Base-by-base conservation (phyloP, 345 rosid species). In the Melaleuca quinquenervia region DNA sequence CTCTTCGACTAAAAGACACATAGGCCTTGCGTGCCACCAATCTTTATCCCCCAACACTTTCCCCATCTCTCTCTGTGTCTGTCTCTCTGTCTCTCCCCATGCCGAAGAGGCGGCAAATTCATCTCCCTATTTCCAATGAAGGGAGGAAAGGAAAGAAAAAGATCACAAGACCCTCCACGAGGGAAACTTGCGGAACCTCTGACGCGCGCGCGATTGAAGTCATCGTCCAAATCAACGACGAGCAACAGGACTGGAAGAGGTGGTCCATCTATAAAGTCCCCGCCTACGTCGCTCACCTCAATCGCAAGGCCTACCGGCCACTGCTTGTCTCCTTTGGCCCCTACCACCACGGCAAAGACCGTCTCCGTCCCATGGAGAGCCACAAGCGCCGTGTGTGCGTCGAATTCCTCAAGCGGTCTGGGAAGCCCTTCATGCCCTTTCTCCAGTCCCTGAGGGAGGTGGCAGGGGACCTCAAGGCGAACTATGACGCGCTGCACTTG, bases 191-290 rank as follows among this genome's bases (percentile, higher is more conserved):
- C 13, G 74, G 74, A 60, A 27, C 36, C 41, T 27, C 41, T 41
- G 41, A 4, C 41, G 41, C 44, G 18, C 7, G 7, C 11, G 44
- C 29, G 76, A 29, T 22, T 22, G 29, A 64, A 22, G 1, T 21
- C 44, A 62, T 29, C 44, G 11, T 27, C 70, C 70, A 58, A n/a
- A 32, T 58, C 70, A 13, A 22, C 85, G 0, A 27, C 36, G 90
- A 86, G 84, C 51, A 11, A 24, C 83, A 51, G 41, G 75, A 52
- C 5, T 90, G 92, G 93, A 86, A 82, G 45, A 88, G 89, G 83
- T 82, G 90, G 11, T 90, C 92, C 9, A 91, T 93, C 82, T 91
- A 84, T 87, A 90, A 85, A 62, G 11, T 93, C 14, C 90, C 91
- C 18, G 29, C 86, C 11, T 53, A 87, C 45, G 88, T 90, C 84